Evolutionary conservation across 192 early-diverging fungal genomes (phyloP).

Genomic region (Umbelopsis vinacea): DNA sequence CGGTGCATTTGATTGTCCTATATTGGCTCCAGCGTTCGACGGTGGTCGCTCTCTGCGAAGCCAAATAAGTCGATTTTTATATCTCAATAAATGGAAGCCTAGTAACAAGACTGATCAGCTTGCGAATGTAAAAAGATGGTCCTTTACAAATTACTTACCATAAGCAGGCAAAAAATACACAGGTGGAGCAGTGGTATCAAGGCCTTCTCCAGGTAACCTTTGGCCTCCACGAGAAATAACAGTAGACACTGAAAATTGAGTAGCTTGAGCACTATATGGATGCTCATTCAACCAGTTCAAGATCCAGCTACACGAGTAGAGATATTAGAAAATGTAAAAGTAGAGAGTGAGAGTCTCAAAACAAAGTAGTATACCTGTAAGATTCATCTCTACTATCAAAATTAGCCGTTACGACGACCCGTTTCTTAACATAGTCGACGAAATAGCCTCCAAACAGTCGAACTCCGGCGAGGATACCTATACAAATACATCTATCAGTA

Average conservation of each 20-base stretch:
- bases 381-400: constrained; percentile 62
- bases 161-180: constrained; percentile 66
- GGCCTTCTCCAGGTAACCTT: constrained; percentile 48
- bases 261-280: constrained; percentile 46
- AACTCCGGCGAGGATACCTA: constrained; percentile 35
- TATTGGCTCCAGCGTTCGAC: constrained; percentile 32
- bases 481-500: neutral
- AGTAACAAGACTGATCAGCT: neutral
- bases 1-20: constrained; percentile 29
- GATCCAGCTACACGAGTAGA: constrained; percentile 25
- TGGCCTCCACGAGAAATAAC: constrained; percentile 49
- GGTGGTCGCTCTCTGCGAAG: constrained; percentile 49
- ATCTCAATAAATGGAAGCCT: constrained; percentile 64
- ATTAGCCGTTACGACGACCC: constrained; percentile 50
- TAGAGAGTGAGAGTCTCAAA: neutral
- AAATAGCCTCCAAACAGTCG: constrained; percentile 45
- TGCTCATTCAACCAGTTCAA: constrained; percentile 59
- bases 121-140: neutral
- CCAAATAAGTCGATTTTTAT: constrained; percentile 53
- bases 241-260: constrained; percentile 57
- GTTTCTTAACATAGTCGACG: constrained; percentile 52
- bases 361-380: constrained; percentile 46
- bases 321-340: neutral
- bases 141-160: constrained; percentile 38
- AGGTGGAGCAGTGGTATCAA: constrained; percentile 38